These are phyloP conservation scores for Plantago rigida DNA, from an alignment of 305 asterid genomes.

Conservation along the genomic window DNA sequence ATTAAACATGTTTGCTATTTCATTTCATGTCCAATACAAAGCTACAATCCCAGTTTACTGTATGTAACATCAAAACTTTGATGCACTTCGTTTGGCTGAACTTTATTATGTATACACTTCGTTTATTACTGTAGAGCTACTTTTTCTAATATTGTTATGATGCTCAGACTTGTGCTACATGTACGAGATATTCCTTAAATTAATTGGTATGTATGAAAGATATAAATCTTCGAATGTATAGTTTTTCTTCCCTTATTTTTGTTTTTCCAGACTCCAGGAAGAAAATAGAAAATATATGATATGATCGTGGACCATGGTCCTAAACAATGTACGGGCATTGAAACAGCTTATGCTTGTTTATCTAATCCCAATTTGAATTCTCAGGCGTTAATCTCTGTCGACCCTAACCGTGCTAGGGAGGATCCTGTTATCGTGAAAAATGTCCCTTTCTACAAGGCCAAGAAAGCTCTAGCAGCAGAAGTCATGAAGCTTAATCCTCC, in stretches of 20 bases:
- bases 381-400: conserved; percentile 85
- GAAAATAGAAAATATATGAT: neutral
- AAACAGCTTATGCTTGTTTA: conserved; percentile 3
- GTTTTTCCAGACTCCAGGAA: neutral
- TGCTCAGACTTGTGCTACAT: neutral
- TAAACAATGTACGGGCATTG: conserved; percentile 2
- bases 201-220: neutral
- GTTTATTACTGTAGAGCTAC: too few species aligned
- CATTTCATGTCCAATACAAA: too few species aligned
- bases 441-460: conserved; percentile 67
- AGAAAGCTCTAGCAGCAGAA: conserved; percentile 78
- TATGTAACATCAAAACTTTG: neutral
- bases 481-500: conserved; percentile 83
- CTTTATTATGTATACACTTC: too few species aligned
- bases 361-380: conserved; percentile 20
- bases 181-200: neutral
- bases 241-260: neutral
- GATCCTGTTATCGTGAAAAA: conserved; percentile 79
- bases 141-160: neutral
- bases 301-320: conserved; percentile 5
- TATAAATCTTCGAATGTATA: neutral
- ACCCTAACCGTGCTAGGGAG: conserved; percentile 80
- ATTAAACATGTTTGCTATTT: too few species aligned
- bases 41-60: neutral
- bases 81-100: neutral